phyloP scores from a whole-genome alignment of 1,284 basidiomycete genomes.

The Tilletia indica region DNA sequence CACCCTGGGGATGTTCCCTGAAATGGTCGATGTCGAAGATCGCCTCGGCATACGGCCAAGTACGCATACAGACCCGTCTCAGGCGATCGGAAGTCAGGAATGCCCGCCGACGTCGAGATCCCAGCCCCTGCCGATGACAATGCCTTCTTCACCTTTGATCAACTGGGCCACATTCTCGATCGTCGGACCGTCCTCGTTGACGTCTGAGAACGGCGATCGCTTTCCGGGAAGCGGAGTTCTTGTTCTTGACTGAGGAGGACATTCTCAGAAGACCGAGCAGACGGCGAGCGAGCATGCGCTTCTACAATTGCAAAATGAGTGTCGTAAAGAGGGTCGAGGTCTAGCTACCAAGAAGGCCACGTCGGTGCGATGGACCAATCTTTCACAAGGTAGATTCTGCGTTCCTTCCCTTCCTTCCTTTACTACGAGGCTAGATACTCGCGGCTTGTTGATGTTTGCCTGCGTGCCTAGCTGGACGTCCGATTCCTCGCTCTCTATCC shows the following conservation, averaged over 20 bases:
- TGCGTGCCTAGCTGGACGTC: too few species aligned
- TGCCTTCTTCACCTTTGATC: conserved; percentile 57
- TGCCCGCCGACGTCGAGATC: conserved; percentile 61
- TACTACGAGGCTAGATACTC: too few species aligned
- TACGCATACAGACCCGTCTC: conserved; percentile 63
- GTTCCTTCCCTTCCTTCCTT: too few species aligned
- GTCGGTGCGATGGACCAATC: too few species aligned
- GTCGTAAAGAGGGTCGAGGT: too few species aligned
- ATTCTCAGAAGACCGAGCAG: not conserved
- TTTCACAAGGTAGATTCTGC: too few species aligned
- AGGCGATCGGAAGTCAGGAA: conserved; percentile 59
- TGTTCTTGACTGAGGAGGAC: not conserved
- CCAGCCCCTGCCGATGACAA: conserved; percentile 62
- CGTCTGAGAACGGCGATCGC: not conserved
- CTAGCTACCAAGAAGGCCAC: too few species aligned
- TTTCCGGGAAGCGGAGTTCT: too few species aligned
- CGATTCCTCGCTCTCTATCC: too few species aligned
- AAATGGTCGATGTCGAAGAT: conserved; percentile 62
- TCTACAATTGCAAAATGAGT: too few species aligned
- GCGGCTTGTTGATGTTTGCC: too few species aligned
- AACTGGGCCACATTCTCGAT: conserved; percentile 31
- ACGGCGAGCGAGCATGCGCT: conserved; percentile 4
- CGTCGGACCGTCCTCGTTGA: conserved; percentile 27
- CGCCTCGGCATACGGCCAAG: conserved; percentile 62
- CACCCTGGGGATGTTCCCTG: conserved; percentile 51